phyloP scores from a whole-genome alignment of 495 filamentous ascomycete genomes.

The Durotheca rogersii region DNA sequence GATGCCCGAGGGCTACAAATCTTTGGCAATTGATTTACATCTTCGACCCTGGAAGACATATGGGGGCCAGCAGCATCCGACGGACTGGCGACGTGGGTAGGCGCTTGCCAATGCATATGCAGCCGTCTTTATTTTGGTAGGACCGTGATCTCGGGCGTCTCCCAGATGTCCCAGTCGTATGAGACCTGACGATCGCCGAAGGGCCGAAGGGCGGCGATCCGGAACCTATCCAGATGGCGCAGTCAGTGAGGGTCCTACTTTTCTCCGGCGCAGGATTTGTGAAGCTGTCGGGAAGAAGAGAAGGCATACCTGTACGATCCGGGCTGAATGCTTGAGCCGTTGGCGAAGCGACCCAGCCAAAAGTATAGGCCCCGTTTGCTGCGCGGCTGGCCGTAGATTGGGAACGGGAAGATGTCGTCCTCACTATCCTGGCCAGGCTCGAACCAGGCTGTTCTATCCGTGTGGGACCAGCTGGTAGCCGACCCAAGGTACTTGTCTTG shows the following conservation, averaged over 20 bases:
- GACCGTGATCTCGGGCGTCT: conserved; percentile 15
- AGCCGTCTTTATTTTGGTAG: conserved; percentile 7
- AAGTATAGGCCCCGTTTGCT: conserved; percentile 19
- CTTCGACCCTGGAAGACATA: too few relatives aligned
- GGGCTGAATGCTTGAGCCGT: conserved; percentile 30
- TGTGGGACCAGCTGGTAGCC: conserved; percentile 14
- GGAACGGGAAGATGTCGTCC: conserved; percentile 26
- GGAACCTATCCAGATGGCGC: conserved; percentile 5
- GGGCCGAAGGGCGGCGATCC: conserved; percentile 20
- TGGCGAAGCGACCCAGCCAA: conserved; percentile 32
- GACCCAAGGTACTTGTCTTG: conserved; percentile 33
- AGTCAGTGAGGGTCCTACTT: not conserved
- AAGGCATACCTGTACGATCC: conserved; percentile 6
- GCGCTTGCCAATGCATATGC: too few relatives aligned
- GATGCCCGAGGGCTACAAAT: too few relatives aligned
- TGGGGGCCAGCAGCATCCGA: too few relatives aligned
- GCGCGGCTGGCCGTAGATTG: conserved; percentile 16
- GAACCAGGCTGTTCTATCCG: conserved; percentile 6
- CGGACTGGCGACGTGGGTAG: too few relatives aligned
- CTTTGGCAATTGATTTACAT: too few relatives aligned
- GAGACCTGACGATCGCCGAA: conserved; percentile 21
- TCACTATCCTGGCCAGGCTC: conserved; percentile 15
- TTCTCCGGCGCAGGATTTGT: too few relatives aligned
- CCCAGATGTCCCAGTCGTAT: conserved; percentile 25
- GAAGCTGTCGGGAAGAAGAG: not conserved